phyloP scores from a whole-genome alignment of 148 eudicot genomes.

The Rhododendron ovatum region DNA sequence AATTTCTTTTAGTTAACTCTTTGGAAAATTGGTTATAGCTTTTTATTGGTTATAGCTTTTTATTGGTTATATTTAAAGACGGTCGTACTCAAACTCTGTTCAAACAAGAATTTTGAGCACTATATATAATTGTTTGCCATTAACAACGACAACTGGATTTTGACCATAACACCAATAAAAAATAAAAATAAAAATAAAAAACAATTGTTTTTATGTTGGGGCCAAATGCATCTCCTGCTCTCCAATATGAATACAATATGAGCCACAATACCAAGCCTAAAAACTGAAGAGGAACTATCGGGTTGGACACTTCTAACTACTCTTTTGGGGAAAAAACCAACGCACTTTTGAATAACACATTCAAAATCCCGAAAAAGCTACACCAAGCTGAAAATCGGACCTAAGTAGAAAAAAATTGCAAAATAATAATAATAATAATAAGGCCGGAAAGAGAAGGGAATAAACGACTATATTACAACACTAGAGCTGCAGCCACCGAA shows the following conservation, averaged over 20 bases:
- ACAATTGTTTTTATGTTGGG: neutral
- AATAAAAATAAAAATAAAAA: no score
- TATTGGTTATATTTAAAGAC: no score
- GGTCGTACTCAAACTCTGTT: no score
- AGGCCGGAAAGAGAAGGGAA: neutral
- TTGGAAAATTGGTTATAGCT: no score
- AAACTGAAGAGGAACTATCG: neutral
- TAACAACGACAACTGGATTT: no score
- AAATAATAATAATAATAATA: neutral
- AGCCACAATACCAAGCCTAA: neutral
- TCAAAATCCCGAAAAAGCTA: neutral
- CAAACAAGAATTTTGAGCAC: no score
- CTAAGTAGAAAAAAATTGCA: neutral
- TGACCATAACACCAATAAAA: no score
- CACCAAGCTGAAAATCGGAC: neutral
- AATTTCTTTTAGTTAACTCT: no score
- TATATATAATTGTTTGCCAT: no score
- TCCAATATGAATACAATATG: no score
- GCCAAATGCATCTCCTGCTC: neutral
- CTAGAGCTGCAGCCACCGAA: neutral
- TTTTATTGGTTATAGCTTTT: no score
- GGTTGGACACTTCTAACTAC: neutral
- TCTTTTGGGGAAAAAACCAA: neutral
- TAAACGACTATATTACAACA: constrained; percentile 1
- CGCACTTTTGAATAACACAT: neutral